Conservation (phyloP, 2,329 filamentous ascomycete genomes). For the Pseudocercospora fuligena region DNA sequence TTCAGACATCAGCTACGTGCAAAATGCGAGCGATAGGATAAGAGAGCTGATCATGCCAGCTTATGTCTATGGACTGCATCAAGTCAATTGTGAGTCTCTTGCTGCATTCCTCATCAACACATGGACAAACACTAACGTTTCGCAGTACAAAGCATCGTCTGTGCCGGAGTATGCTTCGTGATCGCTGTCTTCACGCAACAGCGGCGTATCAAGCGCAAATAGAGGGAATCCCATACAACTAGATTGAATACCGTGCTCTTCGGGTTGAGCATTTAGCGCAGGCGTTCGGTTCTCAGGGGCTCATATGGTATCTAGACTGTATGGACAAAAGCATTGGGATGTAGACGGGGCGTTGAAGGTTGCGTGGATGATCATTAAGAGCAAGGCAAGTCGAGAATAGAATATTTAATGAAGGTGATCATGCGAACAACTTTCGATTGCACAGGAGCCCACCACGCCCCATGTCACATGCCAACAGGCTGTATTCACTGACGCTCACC, state of each 20-base stretch:
- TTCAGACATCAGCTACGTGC: slow-evolving; percentile 48
- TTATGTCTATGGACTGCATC: slow-evolving; percentile 34
- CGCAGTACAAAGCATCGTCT: slow-evolving; percentile 22
- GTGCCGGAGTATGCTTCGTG: slow-evolving; percentile 16
- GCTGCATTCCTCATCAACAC: no score
- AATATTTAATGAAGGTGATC: neutral
- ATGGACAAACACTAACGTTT: neutral
- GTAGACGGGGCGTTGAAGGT: neutral
- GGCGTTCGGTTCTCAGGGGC: neutral
- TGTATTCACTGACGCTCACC: neutral
- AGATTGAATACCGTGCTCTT: neutral
- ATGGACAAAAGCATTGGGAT: neutral
- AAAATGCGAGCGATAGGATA: slow-evolving; percentile 27
- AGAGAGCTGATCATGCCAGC: slow-evolving; percentile 33
- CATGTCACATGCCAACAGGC: neutral
- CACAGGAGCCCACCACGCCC: neutral
- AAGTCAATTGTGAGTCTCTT: slow-evolving; percentile 32
- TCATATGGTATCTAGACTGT: neutral
- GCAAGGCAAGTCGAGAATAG: neutral
- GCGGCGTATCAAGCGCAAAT: slow-evolving; percentile 7
- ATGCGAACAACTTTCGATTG: neutral
- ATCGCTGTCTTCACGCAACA: slow-evolving; percentile 16
- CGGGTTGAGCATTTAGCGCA: neutral
- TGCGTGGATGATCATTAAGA: neutral
- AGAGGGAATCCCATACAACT: neutral